Evolutionary conservation across 1,284 basidiomycete species (phyloP), one percentile per base, ranked within the genome.

Genomic region (Tilletia walkeri): DNA sequence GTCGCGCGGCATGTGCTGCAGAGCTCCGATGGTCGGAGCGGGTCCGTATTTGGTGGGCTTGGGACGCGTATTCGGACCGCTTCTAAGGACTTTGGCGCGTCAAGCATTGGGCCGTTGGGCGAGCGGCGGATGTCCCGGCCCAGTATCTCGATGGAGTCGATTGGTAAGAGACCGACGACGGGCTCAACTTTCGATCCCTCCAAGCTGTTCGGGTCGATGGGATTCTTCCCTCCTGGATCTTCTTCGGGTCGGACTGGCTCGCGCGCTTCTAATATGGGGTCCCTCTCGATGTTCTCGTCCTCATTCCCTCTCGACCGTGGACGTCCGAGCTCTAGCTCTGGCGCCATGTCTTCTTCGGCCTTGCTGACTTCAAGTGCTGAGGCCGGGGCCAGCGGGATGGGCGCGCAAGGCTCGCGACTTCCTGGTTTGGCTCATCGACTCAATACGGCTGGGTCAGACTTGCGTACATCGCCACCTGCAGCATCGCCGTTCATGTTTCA

Each of bases 401-500:
- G 24, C 41, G 70, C 59, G 16, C 70, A 72, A 34, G 71, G 71
- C 36, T 39, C 65, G 3, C 71, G 73, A 7, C 67, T 73, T 20
- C 65, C 50, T 9, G 70, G 69, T 20, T 67, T 63, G 3, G 65
- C 70, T 38, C 20, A 67, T 24, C 54, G 73, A 34, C 41, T 78
- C 63, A 72, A 74, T 59, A 75, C 72, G 3, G 74, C 71, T 59
- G 72, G 74, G 49, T 76, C 76, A 18, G 76, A 76, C 36, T 68
- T 75, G 4, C 71, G 75, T 16, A 76, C 74, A 0, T 75, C 73
- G 49, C 76, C 76, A 16, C 69, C 69, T 39, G 73, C 66, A 68
- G 71, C 75, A 14, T 78, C 77, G 47, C 77, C 77, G 1, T 78
- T 78, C 69, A 78, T 78, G 77, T 78, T 78, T 36, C 75, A 76